Base-by-base conservation (phyloP, 805 yeast species). In the Cyberlindnera mrakii region DNA sequence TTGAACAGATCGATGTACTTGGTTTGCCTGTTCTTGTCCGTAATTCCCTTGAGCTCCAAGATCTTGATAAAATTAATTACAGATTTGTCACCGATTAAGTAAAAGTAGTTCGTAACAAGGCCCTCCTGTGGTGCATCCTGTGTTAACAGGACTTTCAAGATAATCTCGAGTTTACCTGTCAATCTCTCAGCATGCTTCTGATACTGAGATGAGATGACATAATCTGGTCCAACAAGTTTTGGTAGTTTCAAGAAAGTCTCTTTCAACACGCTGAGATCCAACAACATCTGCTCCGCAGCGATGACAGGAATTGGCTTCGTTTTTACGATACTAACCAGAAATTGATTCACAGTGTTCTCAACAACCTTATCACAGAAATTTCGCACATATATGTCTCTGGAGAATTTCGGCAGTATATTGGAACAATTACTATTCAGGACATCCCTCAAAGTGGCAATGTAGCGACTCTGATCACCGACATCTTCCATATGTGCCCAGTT, bases 201-300 rank as follows among this genome's bases (percentile, higher is more conserved):
- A 44, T 64, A 72, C 14, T 65, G 62, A 16, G 54, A 31, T 10
- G 66, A 52, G 3, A 56, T 41, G 6, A 37, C 43, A 14, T 34
- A 17, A 1, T 47, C 51, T 5, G 47, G 50, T 7, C 48, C 52
- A 5, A 48, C 44, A 16, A 46, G 41, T 13, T 45, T 37, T 19
- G 61, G 60, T 19, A 58, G 32, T 37, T 45, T 50, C 35, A 55
- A 29, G 35, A 86, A 70, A 23, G 75, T 67, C 23, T 70, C 68
- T 54, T 83, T 85, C 53, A 91, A 60, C 8, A 75, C 70, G 33
- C 81, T 80, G 3, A 85, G 57, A 63, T 91, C 99, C 18, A 85
- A 65, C 33, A 82, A 65, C 55, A 91, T 69, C 59, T 91, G 97
- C 59, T 90, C 96, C 4, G 91, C 84, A 54, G 74, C 73, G 11